Evolutionary conservation across 148 eudicot genomes (phyloP), one percentile per base, ranked within the genome.

Genomic region (Gaultheria prostrata): DNA sequence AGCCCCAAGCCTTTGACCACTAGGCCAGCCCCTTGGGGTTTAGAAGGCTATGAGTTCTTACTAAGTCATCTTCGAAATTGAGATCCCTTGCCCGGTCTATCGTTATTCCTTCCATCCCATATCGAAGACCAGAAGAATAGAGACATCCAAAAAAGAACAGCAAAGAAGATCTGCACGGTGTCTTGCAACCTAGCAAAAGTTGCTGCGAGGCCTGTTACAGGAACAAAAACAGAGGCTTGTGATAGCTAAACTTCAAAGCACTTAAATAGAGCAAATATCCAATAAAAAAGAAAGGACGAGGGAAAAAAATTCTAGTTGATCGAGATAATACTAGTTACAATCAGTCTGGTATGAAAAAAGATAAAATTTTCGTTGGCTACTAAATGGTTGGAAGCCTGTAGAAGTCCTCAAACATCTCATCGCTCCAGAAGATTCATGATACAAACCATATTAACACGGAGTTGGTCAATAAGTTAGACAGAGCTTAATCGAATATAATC

Each of bases 71-170:
- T 88, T 90, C 91, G 89, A 76, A 89, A 90, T 43, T 95, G 90
- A 67, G 88, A 81, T 59, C 96, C 92, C 81, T 90, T 92, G 82
- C 88, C 84, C 8, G 91, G 83, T 83, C 85, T 80, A 53, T 90
- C 91, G 53, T 75, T 80, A 69, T 95, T 91, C 71, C 84, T 90
- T 83, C 98, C 90, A 87, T 91, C 93, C 90, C 95, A 93, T 84
- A 87, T 94, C 71, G 94, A 93, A 48, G 91, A 84, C 98, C 98
- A 95, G 87, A 94, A 94, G 90, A 95, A 95, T 18, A 95, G 91
- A 72, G 94, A 91, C 94, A 95, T 90, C 98, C 98, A 95, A 83
- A 95, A 90, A 51, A 95, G 84, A 76, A 96, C 98, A 15, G 97
- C 98, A 56, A 92, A 72, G 86, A 96, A 94, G 39, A 96, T 92